These are phyloP conservation scores for Wickerhamomyces chambardii DNA, from an alignment of 805 yeast genomes.

Conservation along the genomic window DNA sequence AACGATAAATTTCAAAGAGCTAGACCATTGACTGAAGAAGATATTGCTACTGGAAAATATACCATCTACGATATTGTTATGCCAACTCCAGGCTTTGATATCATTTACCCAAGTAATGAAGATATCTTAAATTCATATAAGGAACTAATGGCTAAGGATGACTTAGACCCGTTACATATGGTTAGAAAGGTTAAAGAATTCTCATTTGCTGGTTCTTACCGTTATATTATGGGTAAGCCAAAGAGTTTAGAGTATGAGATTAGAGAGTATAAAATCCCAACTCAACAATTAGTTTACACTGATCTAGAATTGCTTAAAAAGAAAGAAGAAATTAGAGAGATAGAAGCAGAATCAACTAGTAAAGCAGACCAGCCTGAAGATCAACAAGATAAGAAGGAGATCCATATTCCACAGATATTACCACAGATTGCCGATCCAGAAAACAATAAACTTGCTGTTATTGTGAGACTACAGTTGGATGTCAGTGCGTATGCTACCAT, in stretches of 20 bases:
- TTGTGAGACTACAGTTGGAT: constrained; percentile 70
- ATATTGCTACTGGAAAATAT: constrained; percentile 46
- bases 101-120: constrained; percentile 72
- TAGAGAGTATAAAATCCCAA: constrained; percentile 51
- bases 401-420: constrained; percentile 17
- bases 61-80: constrained; percentile 78
- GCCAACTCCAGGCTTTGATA: constrained; percentile 96
- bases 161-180: constrained; percentile 81
- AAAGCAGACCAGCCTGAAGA: constrained; percentile 15
- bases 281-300: constrained; percentile 68
- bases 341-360: constrained; percentile 7
- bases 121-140: constrained; percentile 52
- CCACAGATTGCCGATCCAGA: constrained; percentile 20
- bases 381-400: constrained; percentile 8
- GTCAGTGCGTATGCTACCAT: constrained; percentile 94
- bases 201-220: constrained; percentile 85
- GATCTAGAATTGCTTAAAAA: constrained; percentile 53
- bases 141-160: constrained; percentile 70
- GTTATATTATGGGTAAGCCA: constrained; percentile 65
- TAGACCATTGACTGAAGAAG: constrained; percentile 66
- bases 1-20: constrained; percentile 54
- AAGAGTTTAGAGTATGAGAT: constrained; percentile 50
- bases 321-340: constrained; percentile 21
- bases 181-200: constrained; percentile 79
- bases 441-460: constrained; percentile 55